Evolutionary conservation across 2,329 filamentous ascomycete genomes (phyloP).

Genomic region (Dactylonectria macrodidyma): DNA sequence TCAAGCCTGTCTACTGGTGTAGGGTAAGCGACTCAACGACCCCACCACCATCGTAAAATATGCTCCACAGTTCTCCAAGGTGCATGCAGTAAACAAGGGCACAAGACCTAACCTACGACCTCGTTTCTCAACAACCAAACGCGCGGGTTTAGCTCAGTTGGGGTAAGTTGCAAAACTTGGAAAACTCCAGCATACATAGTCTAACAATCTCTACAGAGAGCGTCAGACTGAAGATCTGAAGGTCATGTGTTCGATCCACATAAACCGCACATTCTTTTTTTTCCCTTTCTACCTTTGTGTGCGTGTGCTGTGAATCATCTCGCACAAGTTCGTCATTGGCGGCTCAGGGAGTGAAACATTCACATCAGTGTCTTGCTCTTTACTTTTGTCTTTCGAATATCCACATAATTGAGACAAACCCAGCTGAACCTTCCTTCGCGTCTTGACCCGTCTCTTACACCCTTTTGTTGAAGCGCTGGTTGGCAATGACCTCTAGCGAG

Average conservation of each 20-base stretch:
- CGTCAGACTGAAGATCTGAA: constrained; percentile 48
- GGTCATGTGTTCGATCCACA: constrained; percentile 52
- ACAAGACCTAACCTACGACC: not conserved
- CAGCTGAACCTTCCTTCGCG: no score
- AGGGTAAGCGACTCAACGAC: not conserved
- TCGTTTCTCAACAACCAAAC: constrained; percentile 18
- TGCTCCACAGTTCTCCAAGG: constrained; percentile 5
- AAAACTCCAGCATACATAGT: constrained; percentile 34
- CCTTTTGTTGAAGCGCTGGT: constrained; percentile 13
- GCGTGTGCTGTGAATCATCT: not conserved
- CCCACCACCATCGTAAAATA: not conserved
- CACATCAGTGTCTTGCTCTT: not conserved
- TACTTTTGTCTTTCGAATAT: not conserved
- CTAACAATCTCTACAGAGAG: constrained; percentile 39
- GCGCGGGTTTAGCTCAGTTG: constrained; percentile 52
- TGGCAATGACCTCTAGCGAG: constrained; percentile 67
- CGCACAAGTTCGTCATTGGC: constrained; percentile 1
- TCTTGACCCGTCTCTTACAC: not conserved
- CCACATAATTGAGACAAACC: not conserved
- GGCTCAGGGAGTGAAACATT: not conserved
- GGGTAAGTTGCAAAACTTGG: constrained; percentile 39
- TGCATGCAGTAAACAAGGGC: not conserved
- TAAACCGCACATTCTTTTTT: constrained; percentile 44
- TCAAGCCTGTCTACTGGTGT: not conserved
- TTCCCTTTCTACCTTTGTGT: constrained; percentile 17